phyloP scores from a whole-genome alignment of 2,329 filamentous ascomycete species.

The Paecilomyces variotii region DNA sequence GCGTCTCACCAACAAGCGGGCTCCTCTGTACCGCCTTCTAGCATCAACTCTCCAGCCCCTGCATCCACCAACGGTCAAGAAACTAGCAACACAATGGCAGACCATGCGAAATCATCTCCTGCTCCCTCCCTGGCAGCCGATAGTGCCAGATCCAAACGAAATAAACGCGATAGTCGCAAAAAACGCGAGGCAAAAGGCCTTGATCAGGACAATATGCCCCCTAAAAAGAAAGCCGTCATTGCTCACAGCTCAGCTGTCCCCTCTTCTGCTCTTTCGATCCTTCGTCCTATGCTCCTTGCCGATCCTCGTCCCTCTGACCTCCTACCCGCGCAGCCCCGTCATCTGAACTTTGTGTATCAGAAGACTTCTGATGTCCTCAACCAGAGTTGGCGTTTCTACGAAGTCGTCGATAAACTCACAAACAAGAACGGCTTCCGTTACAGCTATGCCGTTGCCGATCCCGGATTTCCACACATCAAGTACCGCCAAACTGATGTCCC shows the following conservation, averaged over 20 bases:
- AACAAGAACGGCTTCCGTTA: constrained; percentile 75
- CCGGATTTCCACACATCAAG: constrained; percentile 78
- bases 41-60: constrained; percentile 27
- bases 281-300: constrained; percentile 31
- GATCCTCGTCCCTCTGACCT: constrained; percentile 31
- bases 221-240: constrained; percentile 27
- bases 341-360: constrained; percentile 28
- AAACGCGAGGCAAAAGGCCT: constrained; percentile 36
- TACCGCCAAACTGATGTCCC: constrained; percentile 82
- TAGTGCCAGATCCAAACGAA: constrained; percentile 27
- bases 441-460: constrained; percentile 82
- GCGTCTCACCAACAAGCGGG: constrained; percentile 23
- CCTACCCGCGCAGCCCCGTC: constrained; percentile 31
- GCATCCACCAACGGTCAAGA: constrained; percentile 20
- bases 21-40: constrained; percentile 28
- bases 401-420: constrained; percentile 45
- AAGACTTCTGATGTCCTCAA: constrained; percentile 28
- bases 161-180: constrained; percentile 37
- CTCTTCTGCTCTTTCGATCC: constrained; percentile 31
- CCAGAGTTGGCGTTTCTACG: constrained; percentile 35
- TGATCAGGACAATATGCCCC: constrained; percentile 26
- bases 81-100: constrained; percentile 19
- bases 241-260: constrained; percentile 25
- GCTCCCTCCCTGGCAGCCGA: constrained; percentile 25
- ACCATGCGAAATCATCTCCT: constrained; percentile 24